phyloP scores from a whole-genome alignment of 75 land plant species.

The Azolla pinnata region DNA sequence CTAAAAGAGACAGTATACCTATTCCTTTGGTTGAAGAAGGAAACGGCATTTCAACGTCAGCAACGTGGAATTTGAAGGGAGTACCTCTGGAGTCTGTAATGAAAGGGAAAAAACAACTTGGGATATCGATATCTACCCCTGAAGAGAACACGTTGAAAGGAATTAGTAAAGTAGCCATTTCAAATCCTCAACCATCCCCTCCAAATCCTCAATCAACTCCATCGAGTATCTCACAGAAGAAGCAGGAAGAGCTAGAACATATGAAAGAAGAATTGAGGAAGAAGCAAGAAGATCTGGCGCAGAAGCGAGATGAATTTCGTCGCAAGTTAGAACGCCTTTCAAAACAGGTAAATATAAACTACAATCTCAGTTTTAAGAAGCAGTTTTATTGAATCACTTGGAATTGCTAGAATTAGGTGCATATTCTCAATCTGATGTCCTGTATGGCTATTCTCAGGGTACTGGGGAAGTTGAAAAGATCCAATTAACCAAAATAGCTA shows the following conservation, averaged over 20 bases:
- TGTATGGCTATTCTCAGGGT: too few relatives aligned
- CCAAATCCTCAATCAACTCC: slow-evolving; percentile 26
- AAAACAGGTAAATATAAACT: slow-evolving; percentile 48
- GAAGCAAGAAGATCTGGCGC: slow-evolving; percentile 78
- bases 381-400: too few relatives aligned
- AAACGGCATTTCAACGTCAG: not conserved
- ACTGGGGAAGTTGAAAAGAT: too few relatives aligned
- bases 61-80: not conserved
- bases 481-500: too few relatives aligned
- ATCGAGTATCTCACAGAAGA: slow-evolving; percentile 35
- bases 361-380: not conserved
- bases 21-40: not conserved
- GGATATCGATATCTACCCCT: slow-evolving; percentile 3
- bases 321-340: slow-evolving; percentile 59
- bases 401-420: too few relatives aligned
- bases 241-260: slow-evolving; percentile 62
- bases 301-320: slow-evolving; percentile 74
- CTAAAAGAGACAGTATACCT: slow-evolving; percentile 74
- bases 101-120: slow-evolving; percentile 1
- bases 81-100: not conserved
- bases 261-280: slow-evolving; percentile 74
- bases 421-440: too few relatives aligned
- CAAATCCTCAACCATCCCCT: slow-evolving; percentile 16
- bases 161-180: slow-evolving; percentile 12
- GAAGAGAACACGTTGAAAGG: slow-evolving; percentile 11